A percentile compares a stretch with the other conserved stretches of the same genome.
Conservation (phyloP, 2,329 filamentous ascomycete genomes). For the Eurotiales sp. region DNA sequence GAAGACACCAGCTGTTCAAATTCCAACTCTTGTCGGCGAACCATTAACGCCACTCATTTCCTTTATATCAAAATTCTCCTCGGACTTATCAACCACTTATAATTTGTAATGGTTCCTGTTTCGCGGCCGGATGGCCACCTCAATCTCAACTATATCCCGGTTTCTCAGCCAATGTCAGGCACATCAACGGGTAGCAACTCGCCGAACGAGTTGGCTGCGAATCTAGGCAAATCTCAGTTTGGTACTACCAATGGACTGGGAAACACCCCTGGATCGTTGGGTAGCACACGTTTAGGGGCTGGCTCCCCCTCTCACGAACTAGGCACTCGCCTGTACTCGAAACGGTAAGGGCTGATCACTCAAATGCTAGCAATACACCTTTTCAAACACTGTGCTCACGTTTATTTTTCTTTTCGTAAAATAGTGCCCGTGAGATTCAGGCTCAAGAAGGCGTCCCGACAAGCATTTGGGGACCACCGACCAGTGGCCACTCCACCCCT, state of each 20-base stretch:
- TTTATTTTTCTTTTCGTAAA: neutral
- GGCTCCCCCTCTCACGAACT: slow-evolving; percentile 96
- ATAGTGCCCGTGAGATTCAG: slow-evolving; percentile 90
- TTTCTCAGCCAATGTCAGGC: slow-evolving; percentile 66
- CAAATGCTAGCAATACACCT: neutral
- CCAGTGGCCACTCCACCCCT: slow-evolving; percentile 92
- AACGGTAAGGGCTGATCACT: slow-evolving; percentile 64
- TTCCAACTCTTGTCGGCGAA: neutral
- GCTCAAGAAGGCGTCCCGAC: slow-evolving; percentile 84
- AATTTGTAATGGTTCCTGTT: slow-evolving; percentile 76
- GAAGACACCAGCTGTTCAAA: neutral
- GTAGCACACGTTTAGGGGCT: slow-evolving; percentile 70
- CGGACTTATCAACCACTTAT: neutral
- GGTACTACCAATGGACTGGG: slow-evolving; percentile 62
- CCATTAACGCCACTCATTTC: neutral
- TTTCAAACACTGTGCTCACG: slow-evolving; percentile 16
- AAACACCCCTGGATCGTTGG: slow-evolving; percentile 47
- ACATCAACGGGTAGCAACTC: slow-evolving; percentile 79
- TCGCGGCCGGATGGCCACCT: slow-evolving; percentile 78
- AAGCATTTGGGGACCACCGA: slow-evolving; percentile 88
- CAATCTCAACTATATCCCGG: slow-evolving; percentile 74
- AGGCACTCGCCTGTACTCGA: slow-evolving; percentile 77
- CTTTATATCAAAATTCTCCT: neutral
- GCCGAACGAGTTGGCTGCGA: slow-evolving; percentile 67
- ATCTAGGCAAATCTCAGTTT: slow-evolving; percentile 67